Percentiles rank a stretch among this genome's conserved stretches.
Conservation (phyloP, 2,329 filamentous ascomycete species). For the Colletotrichum magnum region DNA sequence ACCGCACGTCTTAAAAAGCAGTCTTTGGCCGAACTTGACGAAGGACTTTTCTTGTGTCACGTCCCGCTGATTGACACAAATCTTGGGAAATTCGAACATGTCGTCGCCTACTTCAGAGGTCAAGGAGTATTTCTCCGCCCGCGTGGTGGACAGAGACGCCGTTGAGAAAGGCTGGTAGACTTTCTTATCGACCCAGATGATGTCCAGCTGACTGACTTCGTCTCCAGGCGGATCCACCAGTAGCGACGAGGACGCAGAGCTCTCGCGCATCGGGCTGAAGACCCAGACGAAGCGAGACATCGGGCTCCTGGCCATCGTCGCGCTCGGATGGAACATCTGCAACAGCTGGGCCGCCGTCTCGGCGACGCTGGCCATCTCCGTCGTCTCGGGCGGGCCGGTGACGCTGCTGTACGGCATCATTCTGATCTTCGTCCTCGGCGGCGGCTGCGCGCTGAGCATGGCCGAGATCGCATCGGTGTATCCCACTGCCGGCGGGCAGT, state of each 20-base stretch:
- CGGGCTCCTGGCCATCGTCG: slow-evolving; percentile 13
- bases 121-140: too few relatives aligned
- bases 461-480: slow-evolving; percentile 54
- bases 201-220: neutral
- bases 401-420: slow-evolving; percentile 49
- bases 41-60: neutral
- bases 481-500: slow-evolving; percentile 56
- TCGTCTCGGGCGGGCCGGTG: slow-evolving; percentile 26
- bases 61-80: neutral
- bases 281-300: slow-evolving; percentile 27
- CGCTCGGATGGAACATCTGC: slow-evolving; percentile 38
- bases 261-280: slow-evolving; percentile 23
- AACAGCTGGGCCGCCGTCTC: slow-evolving; percentile 47
- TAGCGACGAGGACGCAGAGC: slow-evolving; percentile 21
- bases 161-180: neutral
- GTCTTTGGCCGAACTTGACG: neutral
- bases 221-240: neutral
- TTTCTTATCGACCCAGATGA: neutral
- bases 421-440: slow-evolving; percentile 45
- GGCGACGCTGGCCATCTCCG: slow-evolving; percentile 42
- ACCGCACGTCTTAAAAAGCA: neutral
- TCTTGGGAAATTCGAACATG: too few relatives aligned
- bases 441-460: slow-evolving; percentile 48
- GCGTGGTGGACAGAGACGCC: too few relatives aligned
- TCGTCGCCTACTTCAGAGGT: too few relatives aligned